Evolutionary conservation across 352 stramenopile genomes (phyloP).

Genomic region (Phytophthora macrochlamydospora): DNA sequence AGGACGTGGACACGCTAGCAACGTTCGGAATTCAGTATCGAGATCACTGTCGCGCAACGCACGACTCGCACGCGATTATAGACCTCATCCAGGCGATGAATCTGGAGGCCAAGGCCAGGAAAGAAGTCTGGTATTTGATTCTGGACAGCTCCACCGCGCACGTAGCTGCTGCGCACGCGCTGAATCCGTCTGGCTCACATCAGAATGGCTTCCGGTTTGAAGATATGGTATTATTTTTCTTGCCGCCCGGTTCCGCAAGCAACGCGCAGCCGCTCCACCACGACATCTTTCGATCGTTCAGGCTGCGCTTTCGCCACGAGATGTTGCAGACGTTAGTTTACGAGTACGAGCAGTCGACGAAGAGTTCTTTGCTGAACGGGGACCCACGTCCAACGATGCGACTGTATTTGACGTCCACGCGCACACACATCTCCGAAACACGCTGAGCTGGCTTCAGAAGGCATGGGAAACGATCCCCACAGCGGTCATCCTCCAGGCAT

Average conservation of each 20-base stretch:
- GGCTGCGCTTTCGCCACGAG: slow-evolving; percentile 60
- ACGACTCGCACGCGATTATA: slow-evolving; percentile 57
- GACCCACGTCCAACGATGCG: slow-evolving; percentile 12
- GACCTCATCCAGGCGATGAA: slow-evolving; percentile 71
- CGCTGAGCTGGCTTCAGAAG: slow-evolving; percentile 49
- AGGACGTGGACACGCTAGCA: slow-evolving; percentile 39
- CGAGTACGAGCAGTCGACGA: slow-evolving; percentile 29
- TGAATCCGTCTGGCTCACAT: slow-evolving; percentile 65
- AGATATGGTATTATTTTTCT: slow-evolving; percentile 65
- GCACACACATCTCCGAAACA: slow-evolving; percentile 49
- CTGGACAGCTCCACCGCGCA: slow-evolving; percentile 71
- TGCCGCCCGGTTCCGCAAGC: slow-evolving; percentile 46
- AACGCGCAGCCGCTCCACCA: slow-evolving; percentile 67
- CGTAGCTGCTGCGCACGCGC: slow-evolving; percentile 59
- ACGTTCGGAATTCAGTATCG: slow-evolving; percentile 52
- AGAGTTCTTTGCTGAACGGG: background rate
- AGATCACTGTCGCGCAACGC: slow-evolving; percentile 45
- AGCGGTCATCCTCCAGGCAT: slow-evolving; percentile 47
- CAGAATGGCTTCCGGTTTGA: slow-evolving; percentile 70
- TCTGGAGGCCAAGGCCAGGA: slow-evolving; percentile 52
- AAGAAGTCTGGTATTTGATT: slow-evolving; percentile 74
- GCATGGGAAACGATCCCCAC: slow-evolving; percentile 43
- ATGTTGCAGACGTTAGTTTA: slow-evolving; percentile 58
- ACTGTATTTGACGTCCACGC: slow-evolving; percentile 46
- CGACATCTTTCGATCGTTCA: slow-evolving; percentile 60